phyloP scores from a whole-genome alignment of 345 rosid genomes.

The Arabidopsis suecica region DNA sequence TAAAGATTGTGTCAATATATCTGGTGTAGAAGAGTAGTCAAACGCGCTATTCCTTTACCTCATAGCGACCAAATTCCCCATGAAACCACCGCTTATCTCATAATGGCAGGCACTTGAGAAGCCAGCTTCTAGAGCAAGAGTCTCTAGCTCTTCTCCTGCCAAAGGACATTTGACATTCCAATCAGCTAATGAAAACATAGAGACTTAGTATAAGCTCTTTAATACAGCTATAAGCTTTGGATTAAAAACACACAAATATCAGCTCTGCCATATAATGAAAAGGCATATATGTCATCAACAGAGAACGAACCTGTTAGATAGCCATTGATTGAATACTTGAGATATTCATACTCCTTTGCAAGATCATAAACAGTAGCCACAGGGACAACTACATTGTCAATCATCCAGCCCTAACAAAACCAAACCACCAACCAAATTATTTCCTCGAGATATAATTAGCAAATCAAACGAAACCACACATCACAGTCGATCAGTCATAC shows the following conservation, averaged over 20 bases:
- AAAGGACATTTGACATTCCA: slow-evolving; percentile 5
- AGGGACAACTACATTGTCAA: slow-evolving; percentile 82
- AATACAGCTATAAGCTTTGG: no score
- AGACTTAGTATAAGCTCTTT: background rate
- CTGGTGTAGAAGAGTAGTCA: background rate
- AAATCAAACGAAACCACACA: background rate
- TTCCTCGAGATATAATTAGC: background rate
- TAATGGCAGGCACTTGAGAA: slow-evolving; percentile 72
- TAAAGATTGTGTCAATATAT: background rate
- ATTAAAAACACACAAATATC: background rate
- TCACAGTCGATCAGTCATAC: background rate
- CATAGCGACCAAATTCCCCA: slow-evolving; percentile 81
- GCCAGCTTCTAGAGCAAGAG: slow-evolving; percentile 73
- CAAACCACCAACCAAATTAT: slow-evolving; percentile 22
- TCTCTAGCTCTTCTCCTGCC: slow-evolving; percentile 80
- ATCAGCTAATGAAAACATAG: background rate
- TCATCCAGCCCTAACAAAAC: slow-evolving; percentile 74
- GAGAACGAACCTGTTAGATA: slow-evolving; percentile 72
- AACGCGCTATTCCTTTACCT: slow-evolving; percentile 44
- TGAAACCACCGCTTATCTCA: slow-evolving; percentile 76
- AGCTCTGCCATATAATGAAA: background rate
- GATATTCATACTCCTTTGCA: slow-evolving; percentile 75
- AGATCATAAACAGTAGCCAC: slow-evolving; percentile 74
- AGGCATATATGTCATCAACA: background rate
- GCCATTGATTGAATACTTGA: slow-evolving; percentile 73